A percentile compares a stretch with the other conserved stretches of the same genome.
These are phyloP conservation scores for Russula ochroleuca DNA, from an alignment of 768 basidiomycete genomes.

Conservation along the genomic window DNA sequence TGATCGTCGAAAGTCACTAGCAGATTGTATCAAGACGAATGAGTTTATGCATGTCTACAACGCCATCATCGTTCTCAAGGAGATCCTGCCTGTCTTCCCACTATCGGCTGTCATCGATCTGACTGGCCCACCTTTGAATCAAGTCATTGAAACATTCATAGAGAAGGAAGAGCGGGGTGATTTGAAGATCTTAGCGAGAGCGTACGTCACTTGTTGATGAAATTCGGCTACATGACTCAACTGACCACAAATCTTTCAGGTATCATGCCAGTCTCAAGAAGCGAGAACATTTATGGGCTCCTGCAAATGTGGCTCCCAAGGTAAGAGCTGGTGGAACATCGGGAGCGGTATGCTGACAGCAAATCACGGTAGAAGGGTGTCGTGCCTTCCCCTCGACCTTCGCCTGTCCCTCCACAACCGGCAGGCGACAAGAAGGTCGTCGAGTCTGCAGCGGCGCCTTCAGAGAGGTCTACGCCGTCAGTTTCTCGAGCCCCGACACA, in stretches of 20 bases:
- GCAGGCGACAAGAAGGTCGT: slow-evolving; percentile 29
- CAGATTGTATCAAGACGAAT: slow-evolving; percentile 74
- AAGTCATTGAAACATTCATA: slow-evolving; percentile 60
- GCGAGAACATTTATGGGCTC: slow-evolving; percentile 56
- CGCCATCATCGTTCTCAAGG: slow-evolving; percentile 88
- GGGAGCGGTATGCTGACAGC: slow-evolving; percentile 1
- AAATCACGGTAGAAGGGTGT: slow-evolving; percentile 10
- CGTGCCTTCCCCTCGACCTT: slow-evolving; percentile 20
- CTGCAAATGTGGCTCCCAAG: slow-evolving; percentile 35
- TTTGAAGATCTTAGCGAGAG: slow-evolving; percentile 71
- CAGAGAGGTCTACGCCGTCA: slow-evolving; percentile 40
- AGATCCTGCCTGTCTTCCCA: slow-evolving; percentile 87
- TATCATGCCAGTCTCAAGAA: slow-evolving; percentile 75
- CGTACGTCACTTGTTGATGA: slow-evolving; percentile 44
- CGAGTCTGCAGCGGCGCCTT: slow-evolving; percentile 28
- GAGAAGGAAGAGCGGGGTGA: slow-evolving; percentile 80
- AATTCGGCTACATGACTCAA: background rate
- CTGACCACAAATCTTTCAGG: slow-evolving; percentile 36
- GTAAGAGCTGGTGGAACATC: slow-evolving; percentile 28
- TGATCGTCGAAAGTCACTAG: slow-evolving; percentile 54
- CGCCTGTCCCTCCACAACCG: slow-evolving; percentile 21
- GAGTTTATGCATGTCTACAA: slow-evolving; percentile 99
- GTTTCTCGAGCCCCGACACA: slow-evolving; percentile 54
- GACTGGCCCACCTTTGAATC: slow-evolving; percentile 52
- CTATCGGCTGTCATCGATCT: slow-evolving; percentile 51